Evolutionary conservation across 495 filamentous ascomycete genomes (phyloP).

Genomic region (Pseudoneurospora amorphoporcata): DNA sequence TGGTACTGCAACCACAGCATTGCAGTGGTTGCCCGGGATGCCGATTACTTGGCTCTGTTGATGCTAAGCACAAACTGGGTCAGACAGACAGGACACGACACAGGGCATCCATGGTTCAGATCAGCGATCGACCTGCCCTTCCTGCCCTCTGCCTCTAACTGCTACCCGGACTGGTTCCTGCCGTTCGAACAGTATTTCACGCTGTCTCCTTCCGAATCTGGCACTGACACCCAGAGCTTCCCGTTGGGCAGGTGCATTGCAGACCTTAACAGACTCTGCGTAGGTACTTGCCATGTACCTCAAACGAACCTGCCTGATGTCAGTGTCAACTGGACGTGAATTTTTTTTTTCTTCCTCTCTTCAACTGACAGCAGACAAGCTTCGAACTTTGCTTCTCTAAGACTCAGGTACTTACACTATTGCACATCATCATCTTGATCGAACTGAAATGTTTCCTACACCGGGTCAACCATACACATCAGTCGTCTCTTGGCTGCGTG

Average conservation of each 20-base stretch:
- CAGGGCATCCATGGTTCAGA: slow-evolving; percentile 1
- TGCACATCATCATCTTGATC: background rate
- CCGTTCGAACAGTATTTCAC: background rate
- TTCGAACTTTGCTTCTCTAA: background rate
- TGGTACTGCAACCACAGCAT: background rate
- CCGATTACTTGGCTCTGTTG: background rate
- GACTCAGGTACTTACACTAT: background rate
- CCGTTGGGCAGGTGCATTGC: background rate
- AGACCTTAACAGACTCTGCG: background rate
- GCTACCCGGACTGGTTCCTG: background rate
- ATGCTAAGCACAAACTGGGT: background rate
- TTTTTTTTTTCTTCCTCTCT: background rate
- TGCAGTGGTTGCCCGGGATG: background rate
- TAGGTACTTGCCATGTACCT: background rate
- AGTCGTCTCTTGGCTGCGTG: background rate
- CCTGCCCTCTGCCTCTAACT: background rate
- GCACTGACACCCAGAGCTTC: background rate
- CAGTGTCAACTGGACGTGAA: background rate
- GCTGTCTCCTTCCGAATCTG: background rate
- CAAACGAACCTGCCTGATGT: background rate
- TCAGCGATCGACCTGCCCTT: background rate
- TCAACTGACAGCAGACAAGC: background rate
- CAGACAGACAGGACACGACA: background rate
- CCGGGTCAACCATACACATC: background rate
- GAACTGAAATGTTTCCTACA: background rate